Evolutionary conservation across 176 grass and related monocot species (phyloP).

Genomic region (Thinopyrum elongatum): DNA sequence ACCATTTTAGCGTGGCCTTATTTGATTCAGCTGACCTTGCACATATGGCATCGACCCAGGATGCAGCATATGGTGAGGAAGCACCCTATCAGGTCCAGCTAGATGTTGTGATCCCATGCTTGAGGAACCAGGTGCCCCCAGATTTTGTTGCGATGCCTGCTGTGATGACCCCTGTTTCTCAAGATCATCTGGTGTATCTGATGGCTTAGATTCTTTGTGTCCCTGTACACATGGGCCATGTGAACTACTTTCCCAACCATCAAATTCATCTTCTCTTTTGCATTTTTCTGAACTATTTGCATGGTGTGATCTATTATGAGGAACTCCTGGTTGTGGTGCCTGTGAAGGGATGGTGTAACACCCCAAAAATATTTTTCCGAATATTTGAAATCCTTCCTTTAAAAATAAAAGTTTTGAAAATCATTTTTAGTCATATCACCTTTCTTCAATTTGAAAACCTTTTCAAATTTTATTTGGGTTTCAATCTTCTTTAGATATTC

Average conservation of each 20-base stretch:
- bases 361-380: too few species aligned
- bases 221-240: constrained; percentile 12
- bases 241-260: constrained; percentile 24
- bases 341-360: too few species aligned
- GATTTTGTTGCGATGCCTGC: constrained; percentile 34
- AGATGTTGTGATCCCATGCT: constrained; percentile 31
- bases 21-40: constrained; percentile 38
- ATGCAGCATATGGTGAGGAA: constrained; percentile 40
- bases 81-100: constrained; percentile 35
- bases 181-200: constrained; percentile 19
- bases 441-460: too few species aligned
- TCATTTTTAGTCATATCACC: too few species aligned
- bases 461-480: too few species aligned
- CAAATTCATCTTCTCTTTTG: constrained; percentile 26
- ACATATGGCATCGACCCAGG: constrained; percentile 37
- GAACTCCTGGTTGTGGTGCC: constrained; percentile 37
- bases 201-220: constrained; percentile 22
- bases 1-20: constrained; percentile 28
- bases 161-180: constrained; percentile 30
- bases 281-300: constrained; percentile 8
- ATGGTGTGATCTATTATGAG: constrained; percentile 15
- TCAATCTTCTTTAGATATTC: too few species aligned
- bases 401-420: too few species aligned
- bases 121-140: constrained; percentile 18
- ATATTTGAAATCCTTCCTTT: too few species aligned